Evolutionary conservation across 805 yeast genomes (phyloP).

Genomic region (Wickerhamomyces bisporus): DNA sequence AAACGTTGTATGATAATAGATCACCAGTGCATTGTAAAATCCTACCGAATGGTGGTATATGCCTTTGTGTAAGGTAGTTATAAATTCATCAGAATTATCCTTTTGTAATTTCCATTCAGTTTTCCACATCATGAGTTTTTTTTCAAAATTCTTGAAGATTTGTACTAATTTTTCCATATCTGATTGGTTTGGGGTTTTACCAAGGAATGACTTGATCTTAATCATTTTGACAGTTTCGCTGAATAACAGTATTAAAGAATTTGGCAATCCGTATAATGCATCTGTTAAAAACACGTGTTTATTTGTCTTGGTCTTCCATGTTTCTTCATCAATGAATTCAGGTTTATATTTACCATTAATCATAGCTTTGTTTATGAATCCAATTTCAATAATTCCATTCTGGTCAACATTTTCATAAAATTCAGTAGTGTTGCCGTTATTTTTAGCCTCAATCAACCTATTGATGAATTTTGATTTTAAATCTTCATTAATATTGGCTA

Average conservation of each 20-base stretch:
- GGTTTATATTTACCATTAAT: slow-evolving; percentile 24
- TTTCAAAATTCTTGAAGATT: slow-evolving; percentile 35
- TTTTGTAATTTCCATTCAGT: slow-evolving; percentile 64
- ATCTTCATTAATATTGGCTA: slow-evolving; percentile 12
- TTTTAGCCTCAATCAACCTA: slow-evolving; percentile 9
- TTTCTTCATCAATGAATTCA: slow-evolving; percentile 33
- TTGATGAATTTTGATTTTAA: slow-evolving; percentile 10
- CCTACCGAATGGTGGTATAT: slow-evolving; percentile 77
- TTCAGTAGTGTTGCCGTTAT: slow-evolving; percentile 22
- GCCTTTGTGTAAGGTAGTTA: slow-evolving; percentile 48
- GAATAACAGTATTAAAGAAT: slow-evolving; percentile 67
- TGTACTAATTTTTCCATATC: slow-evolving; percentile 17
- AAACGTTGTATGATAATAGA: slow-evolving; percentile 66
- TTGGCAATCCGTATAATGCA: slow-evolving; percentile 80
- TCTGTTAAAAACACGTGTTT: slow-evolving; percentile 63
- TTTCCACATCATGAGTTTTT: slow-evolving; percentile 57
- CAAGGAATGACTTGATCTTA: slow-evolving; percentile 51
- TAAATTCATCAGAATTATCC: slow-evolving; percentile 22
- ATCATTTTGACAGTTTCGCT: slow-evolving; percentile 66
- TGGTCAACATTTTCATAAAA: slow-evolving; percentile 39
- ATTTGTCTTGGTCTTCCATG: slow-evolving; percentile 30
- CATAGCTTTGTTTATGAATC: slow-evolving; percentile 21
- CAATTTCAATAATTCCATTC: slow-evolving; percentile 44
- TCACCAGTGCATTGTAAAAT: slow-evolving; percentile 64
- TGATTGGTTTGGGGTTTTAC: not conserved